A percentile compares a stretch with the other conserved stretches of the same genome.
Conservation (phyloP, 768 basidiomycete genomes). For the Trametes elegans region DNA sequence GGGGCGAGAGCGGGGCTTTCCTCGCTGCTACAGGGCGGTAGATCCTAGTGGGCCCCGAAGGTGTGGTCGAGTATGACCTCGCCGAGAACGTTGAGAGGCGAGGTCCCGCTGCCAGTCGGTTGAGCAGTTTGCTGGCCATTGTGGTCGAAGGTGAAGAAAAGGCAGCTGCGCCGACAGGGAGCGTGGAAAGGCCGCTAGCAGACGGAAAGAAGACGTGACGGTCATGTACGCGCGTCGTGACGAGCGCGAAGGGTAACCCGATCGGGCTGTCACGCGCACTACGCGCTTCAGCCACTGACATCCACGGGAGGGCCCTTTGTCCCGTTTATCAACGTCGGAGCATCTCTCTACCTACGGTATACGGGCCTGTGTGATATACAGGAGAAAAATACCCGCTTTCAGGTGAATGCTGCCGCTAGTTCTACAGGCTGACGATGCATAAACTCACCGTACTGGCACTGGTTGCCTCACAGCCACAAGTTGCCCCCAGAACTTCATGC, state of each 20-base stretch:
- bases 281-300: not conserved
- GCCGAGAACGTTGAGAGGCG: not conserved
- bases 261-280: not conserved
- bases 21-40: constrained; percentile 2
- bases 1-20: constrained; percentile 12
- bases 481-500: not conserved
- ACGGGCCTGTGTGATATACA: too few relatives aligned
- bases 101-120: not conserved
- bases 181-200: not conserved
- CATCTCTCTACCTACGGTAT: too few relatives aligned
- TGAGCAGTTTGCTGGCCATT: constrained; percentile 14
- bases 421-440: too few relatives aligned
- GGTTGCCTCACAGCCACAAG: too few relatives aligned
- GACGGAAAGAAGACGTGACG: not conserved
- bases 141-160: not conserved
- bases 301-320: too few relatives aligned
- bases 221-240: constrained; percentile 3
- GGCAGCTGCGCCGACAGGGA: not conserved
- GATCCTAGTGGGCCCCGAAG: not conserved
- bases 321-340: too few relatives aligned
- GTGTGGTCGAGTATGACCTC: constrained; percentile 1
- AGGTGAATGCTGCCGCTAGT: too few relatives aligned
- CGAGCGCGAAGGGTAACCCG: constrained; percentile 1
- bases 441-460: too few relatives aligned
- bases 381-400: too few relatives aligned